Conservation (phyloP, 2,329 filamentous ascomycete genomes). For the Phaeomoniella chlamydospora region DNA sequence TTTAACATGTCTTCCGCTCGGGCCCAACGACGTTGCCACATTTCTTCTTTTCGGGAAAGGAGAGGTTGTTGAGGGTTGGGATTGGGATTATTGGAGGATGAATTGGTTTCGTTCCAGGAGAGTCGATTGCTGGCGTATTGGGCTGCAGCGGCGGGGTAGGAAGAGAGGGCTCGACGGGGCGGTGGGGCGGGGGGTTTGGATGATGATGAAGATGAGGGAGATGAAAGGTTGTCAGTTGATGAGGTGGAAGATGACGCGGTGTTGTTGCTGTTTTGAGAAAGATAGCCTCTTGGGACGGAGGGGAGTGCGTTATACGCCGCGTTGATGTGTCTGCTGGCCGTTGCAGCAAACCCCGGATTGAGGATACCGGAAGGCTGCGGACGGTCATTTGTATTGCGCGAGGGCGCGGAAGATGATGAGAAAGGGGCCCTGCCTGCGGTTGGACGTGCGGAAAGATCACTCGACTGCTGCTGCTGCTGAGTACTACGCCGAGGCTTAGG, state of each 20-base stretch:
- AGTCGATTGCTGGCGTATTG: constrained; percentile 12
- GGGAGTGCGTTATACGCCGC: constrained; percentile 12
- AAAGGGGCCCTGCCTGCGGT: constrained; percentile 11
- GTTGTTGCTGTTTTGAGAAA: constrained; percentile 4
- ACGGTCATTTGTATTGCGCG: constrained; percentile 3
- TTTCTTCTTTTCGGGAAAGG: constrained; percentile 27
- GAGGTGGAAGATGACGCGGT: constrained; percentile 5
- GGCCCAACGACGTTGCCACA: constrained; percentile 33
- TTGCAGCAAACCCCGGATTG: constrained; percentile 11
- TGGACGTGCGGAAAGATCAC: constrained; percentile 5
- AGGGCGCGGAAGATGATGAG: constrained; percentile 9
- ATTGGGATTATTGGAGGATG: background rate
- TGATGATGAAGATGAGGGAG: constrained; percentile 5
- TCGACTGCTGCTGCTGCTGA: constrained; percentile 5
- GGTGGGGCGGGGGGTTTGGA: constrained; percentile 14
- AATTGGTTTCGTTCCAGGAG: background rate
- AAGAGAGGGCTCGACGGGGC: constrained; percentile 11
- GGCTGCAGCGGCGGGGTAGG: constrained; percentile 15
- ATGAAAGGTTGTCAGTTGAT: too few relatives aligned
- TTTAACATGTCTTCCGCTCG: constrained; percentile 27
- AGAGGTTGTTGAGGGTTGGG: constrained; percentile 5
- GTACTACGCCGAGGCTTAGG: constrained; percentile 17
- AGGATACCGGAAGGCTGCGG: background rate
- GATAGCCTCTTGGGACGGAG: constrained; percentile 7
- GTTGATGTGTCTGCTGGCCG: constrained; percentile 8